Conservation (phyloP, 176 grass and related monocot species). For the Puya raimondii region DNA sequence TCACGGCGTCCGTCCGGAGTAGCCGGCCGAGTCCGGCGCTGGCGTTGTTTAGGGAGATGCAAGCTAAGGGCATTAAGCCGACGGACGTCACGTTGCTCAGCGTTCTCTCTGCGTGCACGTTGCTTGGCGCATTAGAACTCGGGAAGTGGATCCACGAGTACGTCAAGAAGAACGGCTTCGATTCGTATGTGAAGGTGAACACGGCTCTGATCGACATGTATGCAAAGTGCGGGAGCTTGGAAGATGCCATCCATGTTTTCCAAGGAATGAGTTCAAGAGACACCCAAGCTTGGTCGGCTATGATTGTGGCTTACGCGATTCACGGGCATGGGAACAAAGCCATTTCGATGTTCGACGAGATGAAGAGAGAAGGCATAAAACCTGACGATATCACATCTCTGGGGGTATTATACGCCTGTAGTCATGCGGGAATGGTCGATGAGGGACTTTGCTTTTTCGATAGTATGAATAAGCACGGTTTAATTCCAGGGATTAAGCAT, state of each 20-base stretch:
- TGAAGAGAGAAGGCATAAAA: conserved; percentile 47
- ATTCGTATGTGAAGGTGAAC: conserved; percentile 47
- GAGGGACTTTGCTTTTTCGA: conserved; percentile 58
- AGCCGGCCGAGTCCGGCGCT: conserved; percentile 54
- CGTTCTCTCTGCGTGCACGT: conserved; percentile 37
- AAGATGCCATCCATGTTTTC: conserved; percentile 51
- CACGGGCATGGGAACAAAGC: conserved; percentile 46
- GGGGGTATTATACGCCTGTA: conserved; percentile 52
- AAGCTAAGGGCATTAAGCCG: conserved; percentile 36
- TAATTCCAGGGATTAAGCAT: conserved; percentile 54
- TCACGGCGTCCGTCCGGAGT: conserved; percentile 38
- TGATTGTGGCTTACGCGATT: conserved; percentile 52
- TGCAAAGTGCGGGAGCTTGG: conserved; percentile 68
- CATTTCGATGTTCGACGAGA: conserved; percentile 49
- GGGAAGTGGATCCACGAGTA: conserved; percentile 72
- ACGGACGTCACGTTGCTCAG: conserved; percentile 44
- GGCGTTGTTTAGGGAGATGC: conserved; percentile 61
- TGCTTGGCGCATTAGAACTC: conserved; percentile 45
- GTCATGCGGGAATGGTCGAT: conserved; percentile 54
- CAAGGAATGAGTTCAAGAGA: conserved; percentile 45
- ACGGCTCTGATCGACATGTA: conserved; percentile 74
- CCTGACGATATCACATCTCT: conserved; percentile 60
- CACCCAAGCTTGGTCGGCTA: conserved; percentile 60
- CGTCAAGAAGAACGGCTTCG: conserved; percentile 34
- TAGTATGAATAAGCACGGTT: conserved; percentile 40